Conservation (phyloP, 768 basidiomycete species). For the Kwoniella europaea region DNA sequence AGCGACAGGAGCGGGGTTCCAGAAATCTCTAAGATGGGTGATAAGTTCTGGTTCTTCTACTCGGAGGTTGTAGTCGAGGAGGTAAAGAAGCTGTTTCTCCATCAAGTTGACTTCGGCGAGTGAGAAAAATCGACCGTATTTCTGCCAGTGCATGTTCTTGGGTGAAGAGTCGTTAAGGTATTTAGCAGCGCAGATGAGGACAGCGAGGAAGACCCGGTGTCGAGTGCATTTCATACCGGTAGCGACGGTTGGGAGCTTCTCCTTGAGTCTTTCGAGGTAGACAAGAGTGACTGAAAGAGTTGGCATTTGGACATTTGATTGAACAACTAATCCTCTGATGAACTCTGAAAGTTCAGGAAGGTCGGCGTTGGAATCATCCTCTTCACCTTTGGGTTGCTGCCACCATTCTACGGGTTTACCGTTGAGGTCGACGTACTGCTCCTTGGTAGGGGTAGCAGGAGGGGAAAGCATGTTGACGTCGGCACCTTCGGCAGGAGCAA, state of each 20-base stretch:
- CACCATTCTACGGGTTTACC: conserved; percentile 57
- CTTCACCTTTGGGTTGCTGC: conserved; percentile 42
- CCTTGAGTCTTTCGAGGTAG: conserved; percentile 84
- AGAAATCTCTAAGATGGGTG: conserved; percentile 66
- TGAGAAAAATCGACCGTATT: conserved; percentile 74
- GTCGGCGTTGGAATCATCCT: conserved; percentile 42
- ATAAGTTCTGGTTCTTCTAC: conserved; percentile 81
- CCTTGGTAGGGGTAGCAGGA: conserved; percentile 69
- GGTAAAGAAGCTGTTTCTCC: conserved; percentile 92
- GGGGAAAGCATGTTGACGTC: conserved; percentile 58
- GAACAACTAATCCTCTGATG: conserved; percentile 76
- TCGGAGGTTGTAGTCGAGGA: conserved; percentile 87
- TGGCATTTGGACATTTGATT: conserved; percentile 85
- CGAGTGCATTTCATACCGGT: conserved; percentile 89
- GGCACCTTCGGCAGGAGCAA: conserved; percentile 22
- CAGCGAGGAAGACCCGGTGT: conserved; percentile 93
- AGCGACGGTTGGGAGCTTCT: conserved; percentile 78
- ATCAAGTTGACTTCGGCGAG: conserved; percentile 77
- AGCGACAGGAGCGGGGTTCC: conserved; percentile 39
- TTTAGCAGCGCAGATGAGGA: conserved; percentile 93
- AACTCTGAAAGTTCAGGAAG: conserved; percentile 79
- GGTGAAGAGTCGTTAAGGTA: conserved; percentile 87
- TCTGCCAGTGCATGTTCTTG: conserved; percentile 92
- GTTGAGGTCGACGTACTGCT: conserved; percentile 30
- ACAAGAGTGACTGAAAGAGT: conserved; percentile 88